Conservation (phyloP, 495 filamentous ascomycete species). For the Talaromyces ruber region DNA sequence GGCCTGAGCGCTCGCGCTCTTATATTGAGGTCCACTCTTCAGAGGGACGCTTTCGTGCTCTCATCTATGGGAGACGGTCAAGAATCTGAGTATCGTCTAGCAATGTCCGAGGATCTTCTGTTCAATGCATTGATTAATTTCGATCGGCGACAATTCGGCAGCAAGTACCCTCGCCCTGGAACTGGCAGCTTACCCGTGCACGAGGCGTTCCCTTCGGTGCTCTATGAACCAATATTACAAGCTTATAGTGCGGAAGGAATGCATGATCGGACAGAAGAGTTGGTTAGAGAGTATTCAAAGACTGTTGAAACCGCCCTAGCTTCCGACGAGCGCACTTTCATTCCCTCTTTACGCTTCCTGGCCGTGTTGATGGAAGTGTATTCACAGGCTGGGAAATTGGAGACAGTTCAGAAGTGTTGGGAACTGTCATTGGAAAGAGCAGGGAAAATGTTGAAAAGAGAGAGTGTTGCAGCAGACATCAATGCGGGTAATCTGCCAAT, state of each 20-base stretch:
- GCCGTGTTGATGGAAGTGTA: conserved; percentile 57
- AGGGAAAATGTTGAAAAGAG: conserved; percentile 26
- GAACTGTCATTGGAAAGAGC: conserved; percentile 45
- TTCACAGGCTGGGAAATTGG: conserved; percentile 42
- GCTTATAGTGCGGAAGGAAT: conserved; percentile 50
- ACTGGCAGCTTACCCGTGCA: conserved; percentile 11
- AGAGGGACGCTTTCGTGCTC: conserved; percentile 15
- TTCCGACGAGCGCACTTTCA: conserved; percentile 18
- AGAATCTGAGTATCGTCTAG: conserved; percentile 14
- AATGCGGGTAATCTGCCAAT: not conserved
- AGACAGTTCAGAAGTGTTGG: conserved; percentile 60
- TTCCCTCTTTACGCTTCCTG: conserved; percentile 48
- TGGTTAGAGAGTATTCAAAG: conserved; percentile 45
- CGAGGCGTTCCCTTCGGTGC: conserved; percentile 32
- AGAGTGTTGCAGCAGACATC: conserved; percentile 9
- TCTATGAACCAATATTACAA: conserved; percentile 54
- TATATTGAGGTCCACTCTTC: conserved; percentile 33
- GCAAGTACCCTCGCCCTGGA: conserved; percentile 13
- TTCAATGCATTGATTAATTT: conserved; percentile 18
- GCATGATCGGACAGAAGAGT: conserved; percentile 41
- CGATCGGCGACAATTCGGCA: conserved; percentile 17
- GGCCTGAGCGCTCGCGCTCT: conserved; percentile 37
- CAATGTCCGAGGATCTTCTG: conserved; percentile 31
- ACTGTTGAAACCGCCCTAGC: conserved; percentile 4
- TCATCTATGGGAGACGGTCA: not conserved